Base-by-base conservation (phyloP, 371 early-diverging fungal species). In the Syncephalastrum sp. region DNA sequence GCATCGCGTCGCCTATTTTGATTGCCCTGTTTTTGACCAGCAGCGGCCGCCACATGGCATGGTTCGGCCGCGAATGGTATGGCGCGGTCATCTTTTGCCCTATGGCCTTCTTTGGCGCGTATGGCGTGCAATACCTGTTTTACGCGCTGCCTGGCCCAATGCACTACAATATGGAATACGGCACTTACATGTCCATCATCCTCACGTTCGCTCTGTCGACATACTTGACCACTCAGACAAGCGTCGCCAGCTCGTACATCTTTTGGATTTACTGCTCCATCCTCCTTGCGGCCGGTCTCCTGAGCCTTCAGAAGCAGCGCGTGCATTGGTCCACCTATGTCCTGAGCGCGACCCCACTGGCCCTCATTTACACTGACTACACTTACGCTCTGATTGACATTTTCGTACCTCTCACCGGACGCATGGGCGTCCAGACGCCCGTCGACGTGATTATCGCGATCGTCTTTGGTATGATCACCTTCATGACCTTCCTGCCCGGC, bases 341-440 rank as follows among this genome's bases (percentile, higher is more conserved):
- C 14, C 15, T 83, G 17, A 65, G 64, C 16, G 55, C 70, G 10
- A 50, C 75, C 10, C 57, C 74, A 1, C 70, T 84, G 3, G 67
- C 78, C 0, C 59, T 76, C 19, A 53, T 84, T 38, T 80, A 79
- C 56, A 72, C 74, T 12, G 81, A 75, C 42, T 69, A 77, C 42
- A 63, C 71, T 12, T 79, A 71, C 57, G 75, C 81, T 16, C 54
- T 84, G 54, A 66, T 87, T 23, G 82, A 86, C 55, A 72, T 88
- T 16, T 86, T 91, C 74, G 87, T 91, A 3, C 91, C 91, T 0
- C 66, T 91, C 55, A 84, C 88, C 0, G 91, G 89, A 5, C 82
- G 91, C 42, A 85, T 86, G 67, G 91, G 91, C 21, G 74, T 79
- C 0, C 81, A 85, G 24, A 79, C 86, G 0, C 88, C 91, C 42